Evolutionary conservation across 495 filamentous ascomycete species (phyloP).

Genomic region (Tuber borchii): DNA sequence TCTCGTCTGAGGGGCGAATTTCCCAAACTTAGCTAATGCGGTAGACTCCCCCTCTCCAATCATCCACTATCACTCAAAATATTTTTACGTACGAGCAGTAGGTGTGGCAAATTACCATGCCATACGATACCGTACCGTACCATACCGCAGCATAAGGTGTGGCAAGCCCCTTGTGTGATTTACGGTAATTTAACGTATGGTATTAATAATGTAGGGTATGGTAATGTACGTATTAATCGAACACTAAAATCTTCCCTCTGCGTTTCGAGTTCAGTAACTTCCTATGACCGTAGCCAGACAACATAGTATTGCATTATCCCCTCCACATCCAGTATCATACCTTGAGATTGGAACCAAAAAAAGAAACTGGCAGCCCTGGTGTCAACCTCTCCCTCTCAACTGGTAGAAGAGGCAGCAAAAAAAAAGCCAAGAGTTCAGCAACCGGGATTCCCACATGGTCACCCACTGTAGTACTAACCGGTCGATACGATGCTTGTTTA

Average conservation of each 20-base stretch:
- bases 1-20: background rate
- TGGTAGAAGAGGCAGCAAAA: background rate
- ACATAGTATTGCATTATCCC: background rate
- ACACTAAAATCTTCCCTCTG: too few species aligned
- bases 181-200: too few species aligned
- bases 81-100: too few species aligned
- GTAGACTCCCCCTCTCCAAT: background rate
- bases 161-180: background rate
- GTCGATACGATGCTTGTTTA: background rate
- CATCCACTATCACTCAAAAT: background rate
- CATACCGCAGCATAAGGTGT: too few species aligned
- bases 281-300: background rate
- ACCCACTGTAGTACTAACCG: background rate
- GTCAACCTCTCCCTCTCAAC: background rate
- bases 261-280: background rate
- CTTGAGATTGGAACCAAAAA: background rate
- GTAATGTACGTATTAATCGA: too few species aligned
- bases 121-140: too few species aligned
- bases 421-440: background rate
- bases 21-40: background rate
- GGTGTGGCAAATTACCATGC: too few species aligned
- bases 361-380: background rate
- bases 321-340: background rate
- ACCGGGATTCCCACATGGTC: slow-evolving; percentile 2
- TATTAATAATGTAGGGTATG: too few species aligned